Evolutionary conservation across 495 filamentous ascomycete genomes (phyloP), one percentile per base, ranked within the genome.

Genomic region (Podospora pseudocomata): DNA sequence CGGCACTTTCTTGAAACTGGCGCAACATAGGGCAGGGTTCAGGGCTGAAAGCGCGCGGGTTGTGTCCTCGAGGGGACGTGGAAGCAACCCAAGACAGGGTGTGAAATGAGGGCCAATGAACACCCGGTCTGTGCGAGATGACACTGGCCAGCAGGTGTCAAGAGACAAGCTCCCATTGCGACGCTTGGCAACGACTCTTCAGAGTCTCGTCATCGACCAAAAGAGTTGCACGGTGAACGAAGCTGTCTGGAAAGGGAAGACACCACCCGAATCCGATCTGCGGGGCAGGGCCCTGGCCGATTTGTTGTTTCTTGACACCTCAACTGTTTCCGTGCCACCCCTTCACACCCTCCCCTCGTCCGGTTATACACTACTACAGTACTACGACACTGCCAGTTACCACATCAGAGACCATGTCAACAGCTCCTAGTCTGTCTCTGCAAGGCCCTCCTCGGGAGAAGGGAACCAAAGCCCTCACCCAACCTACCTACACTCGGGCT

Each of bases 121-220:
- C 55, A 26, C 55, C 55, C n/a, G 55, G 55, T 58, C 55, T 58
- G 55, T 58, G 55, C 55, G 55, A 58, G n/a, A 58, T 58, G 55
- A 26, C n/a, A 58, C 55, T 19, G 55, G 55, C n/a, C n/a, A 58
- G 23, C n/a, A 58, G 23, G 55, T 58, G 55, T 20, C 55, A 58
- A 58, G 18, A 58, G 55, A 58, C n/a, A 58, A 26, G 55, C 55
- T 58, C 23, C 5, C 23, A 9, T 0, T 58, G 5, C n/a, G 55
- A 19, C 23, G 55, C n/a, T 26, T 20, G 55, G 55, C 55, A 58
- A 58, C 55, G 23, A 58, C 23, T 58, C 5, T 58, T 58, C 23
- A 19, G 6, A 20, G 55, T 58, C 55, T 58, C 23, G 55, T 26
- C 55, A 26, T 11, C 23, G 39, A 49, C 39, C 39, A 49, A 49